Conservation (phyloP, 2,329 filamentous ascomycete species). For the Fusarium circinatum region DNA sequence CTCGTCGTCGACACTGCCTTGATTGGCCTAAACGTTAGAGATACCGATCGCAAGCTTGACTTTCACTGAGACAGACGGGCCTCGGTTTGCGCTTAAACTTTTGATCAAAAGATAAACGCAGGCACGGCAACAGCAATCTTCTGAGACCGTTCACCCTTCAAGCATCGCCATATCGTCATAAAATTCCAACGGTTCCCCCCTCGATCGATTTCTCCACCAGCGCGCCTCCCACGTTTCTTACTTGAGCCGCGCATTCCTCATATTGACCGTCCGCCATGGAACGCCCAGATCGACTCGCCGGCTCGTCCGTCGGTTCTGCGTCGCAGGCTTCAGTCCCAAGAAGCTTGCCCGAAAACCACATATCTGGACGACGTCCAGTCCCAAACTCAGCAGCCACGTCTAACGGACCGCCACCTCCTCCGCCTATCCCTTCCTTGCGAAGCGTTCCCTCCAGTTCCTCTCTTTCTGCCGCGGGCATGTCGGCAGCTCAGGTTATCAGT, state of each 20-base stretch:
- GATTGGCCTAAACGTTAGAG: constrained; percentile 43
- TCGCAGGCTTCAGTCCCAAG: constrained; percentile 45
- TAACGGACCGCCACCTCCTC: constrained; percentile 55
- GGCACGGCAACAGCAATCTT: constrained; percentile 41
- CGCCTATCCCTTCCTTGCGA: constrained; percentile 60
- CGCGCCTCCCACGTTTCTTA: constrained; percentile 30
- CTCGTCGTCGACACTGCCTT: constrained; percentile 46
- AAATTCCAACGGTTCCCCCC: constrained; percentile 28
- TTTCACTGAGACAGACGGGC: constrained; percentile 38
- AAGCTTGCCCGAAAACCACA: constrained; percentile 55
- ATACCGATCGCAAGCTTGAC: constrained; percentile 26
- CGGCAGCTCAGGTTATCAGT: constrained; percentile 71
- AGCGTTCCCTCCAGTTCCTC: constrained; percentile 59
- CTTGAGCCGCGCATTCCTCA: constrained; percentile 32
- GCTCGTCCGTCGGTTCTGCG: constrained; percentile 34
- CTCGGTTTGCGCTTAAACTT: constrained; percentile 36
- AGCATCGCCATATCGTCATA: constrained; percentile 33
- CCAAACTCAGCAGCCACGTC: constrained; percentile 53
- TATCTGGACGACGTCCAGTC: constrained; percentile 52
- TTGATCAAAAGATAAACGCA: constrained; percentile 37
- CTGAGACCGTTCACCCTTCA: constrained; percentile 47
- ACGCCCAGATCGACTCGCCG: constrained; percentile 48
- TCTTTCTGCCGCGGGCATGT: constrained; percentile 63
- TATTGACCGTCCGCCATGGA: constrained; percentile 46
- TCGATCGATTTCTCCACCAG: constrained; percentile 40